Evolutionary conservation across 2,329 filamentous ascomycete genomes (phyloP).

Genomic region (Hypoxylon sp.): DNA sequence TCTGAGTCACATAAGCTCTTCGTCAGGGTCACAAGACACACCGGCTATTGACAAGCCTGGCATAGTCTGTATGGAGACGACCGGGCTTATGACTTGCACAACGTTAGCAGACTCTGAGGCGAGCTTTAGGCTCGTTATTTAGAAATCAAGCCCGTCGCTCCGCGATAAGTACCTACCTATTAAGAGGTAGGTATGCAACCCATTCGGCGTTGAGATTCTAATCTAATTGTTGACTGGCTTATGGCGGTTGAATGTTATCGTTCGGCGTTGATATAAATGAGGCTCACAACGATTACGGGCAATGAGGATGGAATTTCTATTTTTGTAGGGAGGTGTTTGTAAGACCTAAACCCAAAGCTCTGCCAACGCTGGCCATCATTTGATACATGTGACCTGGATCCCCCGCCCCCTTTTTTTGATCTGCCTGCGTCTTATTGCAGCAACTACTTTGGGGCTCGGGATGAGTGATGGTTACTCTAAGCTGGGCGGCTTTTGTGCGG

Average conservation of each 20-base stretch:
- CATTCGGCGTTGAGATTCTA: neutral
- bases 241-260: slow-evolving; percentile 5
- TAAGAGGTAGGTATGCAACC: no score
- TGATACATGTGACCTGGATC: neutral
- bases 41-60: neutral
- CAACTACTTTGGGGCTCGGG: neutral
- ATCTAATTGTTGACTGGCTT: neutral
- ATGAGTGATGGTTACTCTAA: neutral
- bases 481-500: neutral
- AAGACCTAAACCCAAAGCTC: neutral
- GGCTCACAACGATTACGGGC: neutral
- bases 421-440: neutral
- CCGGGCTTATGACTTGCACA: neutral
- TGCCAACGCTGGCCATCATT: neutral
- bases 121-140: neutral
- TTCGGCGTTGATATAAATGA: slow-evolving; percentile 12
- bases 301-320: neutral
- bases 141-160: neutral
- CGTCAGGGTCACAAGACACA: neutral
- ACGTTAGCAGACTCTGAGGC: neutral
- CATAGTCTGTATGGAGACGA: neutral
- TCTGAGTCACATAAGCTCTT: neutral
- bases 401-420: neutral
- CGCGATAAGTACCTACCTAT: neutral
- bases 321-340: neutral